phyloP scores from a whole-genome alignment of 1,139 yeast species.

The Cylindricascospora bacillispora region DNA sequence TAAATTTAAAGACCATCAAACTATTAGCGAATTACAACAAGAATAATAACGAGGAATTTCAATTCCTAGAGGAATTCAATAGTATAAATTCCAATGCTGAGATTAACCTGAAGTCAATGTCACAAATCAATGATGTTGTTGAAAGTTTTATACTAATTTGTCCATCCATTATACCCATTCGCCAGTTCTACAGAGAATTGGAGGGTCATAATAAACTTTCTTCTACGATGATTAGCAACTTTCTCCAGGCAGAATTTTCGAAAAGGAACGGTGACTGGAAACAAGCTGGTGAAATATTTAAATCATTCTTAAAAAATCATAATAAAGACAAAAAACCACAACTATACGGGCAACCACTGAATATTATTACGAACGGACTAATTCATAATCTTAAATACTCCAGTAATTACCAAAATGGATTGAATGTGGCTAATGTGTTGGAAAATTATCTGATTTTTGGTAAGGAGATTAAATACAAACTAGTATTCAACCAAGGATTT shows the following conservation, averaged over 20 bases:
- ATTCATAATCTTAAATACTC: slow-evolving; percentile 8
- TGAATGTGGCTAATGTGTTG: not conserved
- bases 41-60: slow-evolving; percentile 6
- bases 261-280: slow-evolving; percentile 12
- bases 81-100: slow-evolving; percentile 9
- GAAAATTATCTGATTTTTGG: slow-evolving; percentile 1
- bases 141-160: slow-evolving; percentile 13
- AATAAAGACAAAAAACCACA: slow-evolving; percentile 3
- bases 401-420: not conserved
- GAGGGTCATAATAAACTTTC: slow-evolving; percentile 4
- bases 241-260: slow-evolving; percentile 16
- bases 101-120: not conserved
- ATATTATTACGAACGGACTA: slow-evolving; percentile 14
- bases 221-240: slow-evolving; percentile 5
- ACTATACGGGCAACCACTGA: slow-evolving; percentile 8
- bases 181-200: slow-evolving; percentile 11
- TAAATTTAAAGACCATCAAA: slow-evolving; percentile 6
- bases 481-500: not conserved
- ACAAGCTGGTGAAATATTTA: slow-evolving; percentile 18
- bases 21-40: slow-evolving; percentile 14
- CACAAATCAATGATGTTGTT: slow-evolving; percentile 9
- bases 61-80: slow-evolving; percentile 13
- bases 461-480: slow-evolving; percentile 1
- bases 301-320: slow-evolving; percentile 8
- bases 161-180: slow-evolving; percentile 13